Base-by-base conservation (phyloP, 306 rosid species). In the Alnus rubra region DNA sequence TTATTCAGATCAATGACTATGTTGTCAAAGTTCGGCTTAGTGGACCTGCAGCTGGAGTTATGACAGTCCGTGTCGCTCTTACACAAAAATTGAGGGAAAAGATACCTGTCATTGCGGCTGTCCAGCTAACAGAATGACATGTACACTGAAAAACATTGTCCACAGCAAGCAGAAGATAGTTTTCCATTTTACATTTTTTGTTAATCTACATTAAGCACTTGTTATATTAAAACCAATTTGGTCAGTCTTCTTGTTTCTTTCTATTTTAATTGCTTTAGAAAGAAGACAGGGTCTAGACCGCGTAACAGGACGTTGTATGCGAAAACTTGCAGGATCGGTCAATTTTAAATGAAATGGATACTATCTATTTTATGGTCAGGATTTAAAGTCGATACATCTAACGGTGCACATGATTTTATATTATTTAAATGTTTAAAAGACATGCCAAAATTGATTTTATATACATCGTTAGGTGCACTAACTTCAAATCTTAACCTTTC, bases 51-150 rank as follows among this genome's bases (percentile, higher is more conserved):
- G 97, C 98, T 9, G 82, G 89, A 49, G 97, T 95, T 52, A 90
- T 87, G 92, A 95, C 98, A 7, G 98, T 95, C 47, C 92, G 98
- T 42, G 96, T 95, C 59, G 98, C 98, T 28, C 82, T 95, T 39
- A 92, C 98, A 15, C 98, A 95, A 74, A 95, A 95, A 74, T 63
- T 92, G 86, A 87, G 98, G 81, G 98, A 92, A 77, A 95, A 92
- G 81, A 92, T 95, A 65, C 98, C 98, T 79, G 84, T 76, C 79
- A 95, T 95, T 83, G 96, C 94, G 3, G 97, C 96, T 54, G 98
- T 95, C 65, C 97, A 89, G 84, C 89, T 95, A 39, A 82, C 85
- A 81, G 98, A 92, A 8, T 95, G 84, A 89, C 82, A 77, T 71
- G 77, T 42, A 69, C 48, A 70, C 77, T n/a, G 74, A 60, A 62